These are phyloP conservation scores for Solanum sejunctum DNA, from an alignment of 257 asterid species.

Conservation along the genomic window DNA sequence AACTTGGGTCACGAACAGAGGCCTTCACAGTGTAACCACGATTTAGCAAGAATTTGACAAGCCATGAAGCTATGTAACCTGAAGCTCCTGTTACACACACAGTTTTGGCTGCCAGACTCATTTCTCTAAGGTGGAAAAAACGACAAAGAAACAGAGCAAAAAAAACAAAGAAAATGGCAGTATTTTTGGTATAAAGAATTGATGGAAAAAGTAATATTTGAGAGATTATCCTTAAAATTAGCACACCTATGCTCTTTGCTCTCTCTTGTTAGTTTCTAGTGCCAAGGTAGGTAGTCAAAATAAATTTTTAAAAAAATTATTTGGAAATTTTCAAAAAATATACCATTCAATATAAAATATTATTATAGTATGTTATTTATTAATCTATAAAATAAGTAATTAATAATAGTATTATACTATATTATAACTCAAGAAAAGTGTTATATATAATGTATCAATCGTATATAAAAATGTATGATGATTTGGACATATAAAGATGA, in stretches of 20 bases:
- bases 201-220: not conserved
- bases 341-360: not conserved
- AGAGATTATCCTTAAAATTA: not conserved
- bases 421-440: too few relatives aligned
- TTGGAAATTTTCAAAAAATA: not conserved
- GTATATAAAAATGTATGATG: too few relatives aligned
- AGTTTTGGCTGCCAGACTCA: constrained; percentile 14
- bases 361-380: too few relatives aligned
- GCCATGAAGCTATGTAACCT: constrained; percentile 64
- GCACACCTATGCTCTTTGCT: not conserved
- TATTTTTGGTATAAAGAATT: not conserved
- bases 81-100: constrained; percentile 69
- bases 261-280: not conserved
- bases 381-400: too few relatives aligned
- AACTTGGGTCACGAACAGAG: constrained; percentile 39
- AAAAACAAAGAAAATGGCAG: not conserved
- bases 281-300: not conserved
- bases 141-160: not conserved
- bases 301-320: not conserved
- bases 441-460: too few relatives aligned
- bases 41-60: constrained; percentile 46
- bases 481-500: too few relatives aligned
- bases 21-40: constrained; percentile 59
- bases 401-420: too few relatives aligned
- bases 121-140: not conserved